Evolutionary conservation across 169 alveolate genomes (phyloP).

Genomic region (Eimeria falciformis): DNA sequence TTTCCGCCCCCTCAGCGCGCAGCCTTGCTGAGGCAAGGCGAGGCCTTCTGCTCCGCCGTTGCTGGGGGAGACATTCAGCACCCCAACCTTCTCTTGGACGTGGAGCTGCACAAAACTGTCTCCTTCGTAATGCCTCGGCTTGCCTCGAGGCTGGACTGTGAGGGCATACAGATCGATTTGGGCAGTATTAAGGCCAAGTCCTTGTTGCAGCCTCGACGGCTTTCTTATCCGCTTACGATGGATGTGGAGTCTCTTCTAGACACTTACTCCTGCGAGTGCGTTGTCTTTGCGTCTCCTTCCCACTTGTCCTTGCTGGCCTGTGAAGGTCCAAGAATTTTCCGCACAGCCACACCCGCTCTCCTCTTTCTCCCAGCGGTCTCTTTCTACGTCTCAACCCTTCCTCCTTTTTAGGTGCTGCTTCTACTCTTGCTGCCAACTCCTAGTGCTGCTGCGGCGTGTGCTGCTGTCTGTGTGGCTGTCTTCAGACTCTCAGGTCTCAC

Average conservation of each 20-base stretch:
- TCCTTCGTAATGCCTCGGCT: constrained; percentile 50
- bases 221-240: neutral
- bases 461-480: no score
- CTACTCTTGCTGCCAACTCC: neutral
- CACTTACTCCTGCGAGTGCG: constrained; percentile 64
- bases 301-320: neutral
- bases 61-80: constrained; percentile 72
- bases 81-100: constrained; percentile 37
- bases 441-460: constrained; percentile 7
- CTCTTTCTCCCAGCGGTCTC: no score
- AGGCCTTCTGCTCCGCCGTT: constrained; percentile 66
- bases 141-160: constrained; percentile 63
- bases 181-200: constrained; percentile 38
- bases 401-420: no score
- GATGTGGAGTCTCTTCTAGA: neutral
- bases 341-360: no score
- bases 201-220: constrained; percentile 29
- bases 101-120: constrained; percentile 67
- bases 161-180: constrained; percentile 51
- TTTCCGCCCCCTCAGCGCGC: constrained; percentile 22
- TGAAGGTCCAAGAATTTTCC: no score
- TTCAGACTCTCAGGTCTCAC: constrained; percentile 17
- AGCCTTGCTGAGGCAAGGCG: constrained; percentile 68
- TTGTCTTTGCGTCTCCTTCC: neutral
- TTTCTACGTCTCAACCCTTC: no score